Evolutionary conservation across 2,329 filamentous ascomycete species (phyloP).

Genomic region (Aspergillaceae sp.): DNA sequence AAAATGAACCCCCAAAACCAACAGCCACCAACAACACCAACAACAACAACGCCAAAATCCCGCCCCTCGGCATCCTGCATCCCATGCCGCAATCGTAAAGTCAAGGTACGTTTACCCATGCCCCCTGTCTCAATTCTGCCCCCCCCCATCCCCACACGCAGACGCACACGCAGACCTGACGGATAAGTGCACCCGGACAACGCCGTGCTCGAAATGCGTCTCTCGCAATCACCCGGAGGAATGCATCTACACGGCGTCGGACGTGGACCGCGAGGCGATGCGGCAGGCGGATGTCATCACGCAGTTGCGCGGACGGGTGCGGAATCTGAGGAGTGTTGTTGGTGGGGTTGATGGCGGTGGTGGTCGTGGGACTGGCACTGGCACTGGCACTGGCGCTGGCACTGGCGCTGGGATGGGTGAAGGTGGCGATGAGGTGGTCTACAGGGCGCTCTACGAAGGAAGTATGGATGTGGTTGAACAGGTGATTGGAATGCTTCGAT

Average conservation of each 20-base stretch:
- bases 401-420: conserved; percentile 2
- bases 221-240: conserved; percentile 6
- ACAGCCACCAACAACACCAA: too few relatives aligned
- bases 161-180: background rate
- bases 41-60: background rate
- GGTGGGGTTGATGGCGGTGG: background rate
- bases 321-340: conserved; percentile 1
- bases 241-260: conserved; percentile 10
- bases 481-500: too few relatives aligned
- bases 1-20: too few relatives aligned
- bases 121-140: too few relatives aligned
- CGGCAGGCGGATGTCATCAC: conserved; percentile 11
- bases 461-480: background rate
- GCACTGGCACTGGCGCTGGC: too few relatives aligned
- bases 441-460: too few relatives aligned
- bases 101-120: too few relatives aligned
- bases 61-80: background rate
- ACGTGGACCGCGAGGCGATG: conserved; percentile 11
- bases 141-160: background rate
- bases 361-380: too few relatives aligned
- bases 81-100: conserved; percentile 1
- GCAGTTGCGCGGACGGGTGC: conserved; percentile 5
- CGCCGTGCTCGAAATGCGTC: conserved; percentile 11
- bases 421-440: background rate
- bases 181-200: conserved; percentile 10